Percentiles rank a stretch among this genome's conserved stretches.
Conservation (phyloP, 805 yeast genomes). For the Kazachstania psychrophila region DNA sequence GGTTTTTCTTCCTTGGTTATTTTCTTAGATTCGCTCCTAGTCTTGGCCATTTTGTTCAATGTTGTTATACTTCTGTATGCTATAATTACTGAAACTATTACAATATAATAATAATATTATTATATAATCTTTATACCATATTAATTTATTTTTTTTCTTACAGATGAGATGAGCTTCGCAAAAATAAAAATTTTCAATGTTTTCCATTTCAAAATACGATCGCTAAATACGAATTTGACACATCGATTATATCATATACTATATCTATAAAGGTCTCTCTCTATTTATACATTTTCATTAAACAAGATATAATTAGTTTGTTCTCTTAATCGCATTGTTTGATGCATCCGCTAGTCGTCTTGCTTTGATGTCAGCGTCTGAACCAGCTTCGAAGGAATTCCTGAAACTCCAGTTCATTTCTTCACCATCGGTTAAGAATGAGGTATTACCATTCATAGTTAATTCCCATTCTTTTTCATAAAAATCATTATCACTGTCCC, state of each 20-base stretch:
- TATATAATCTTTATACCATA: not conserved
- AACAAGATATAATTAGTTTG: not conserved
- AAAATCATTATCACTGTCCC: constrained; percentile 9
- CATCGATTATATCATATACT: not conserved
- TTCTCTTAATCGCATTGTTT: constrained; percentile 2
- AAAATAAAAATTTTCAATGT: constrained; percentile 2
- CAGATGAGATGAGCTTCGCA: constrained; percentile 8
- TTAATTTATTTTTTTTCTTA: not conserved
- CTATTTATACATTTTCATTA: not conserved
- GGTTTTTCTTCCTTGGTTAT: constrained; percentile 15
- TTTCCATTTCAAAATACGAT: not conserved
- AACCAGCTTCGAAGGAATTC: constrained; percentile 75
- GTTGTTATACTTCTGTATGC: not conserved
- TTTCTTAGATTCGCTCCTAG: constrained; percentile 14
- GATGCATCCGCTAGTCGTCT: constrained; percentile 28
- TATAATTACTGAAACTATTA: too few relatives aligned
- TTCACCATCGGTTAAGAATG: constrained; percentile 66
- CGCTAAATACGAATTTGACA: not conserved
- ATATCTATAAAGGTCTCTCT: not conserved
- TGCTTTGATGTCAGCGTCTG: constrained; percentile 70
- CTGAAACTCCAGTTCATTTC: constrained; percentile 94
- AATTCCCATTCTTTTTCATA: constrained; percentile 45
- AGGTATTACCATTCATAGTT: constrained; percentile 63
- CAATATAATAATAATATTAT: not conserved
- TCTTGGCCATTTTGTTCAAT: constrained; percentile 9